phyloP scores from a whole-genome alignment of 139 green algal species.

The Edaphochlamys debaryana region DNA sequence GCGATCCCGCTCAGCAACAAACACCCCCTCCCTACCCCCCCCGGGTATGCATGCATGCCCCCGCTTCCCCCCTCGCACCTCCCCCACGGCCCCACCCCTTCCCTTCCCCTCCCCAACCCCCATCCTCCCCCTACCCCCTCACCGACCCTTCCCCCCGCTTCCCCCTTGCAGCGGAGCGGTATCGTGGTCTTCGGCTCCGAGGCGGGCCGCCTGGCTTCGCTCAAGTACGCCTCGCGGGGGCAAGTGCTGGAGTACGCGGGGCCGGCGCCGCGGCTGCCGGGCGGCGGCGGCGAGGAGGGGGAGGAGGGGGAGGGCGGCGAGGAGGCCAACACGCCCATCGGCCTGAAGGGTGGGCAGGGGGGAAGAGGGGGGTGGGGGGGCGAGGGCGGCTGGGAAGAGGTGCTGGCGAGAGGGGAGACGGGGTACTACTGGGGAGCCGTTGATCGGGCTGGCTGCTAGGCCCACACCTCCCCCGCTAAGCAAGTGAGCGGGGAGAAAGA shows the following conservation, averaged over 20 bases:
- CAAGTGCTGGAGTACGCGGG: conserved; percentile 29
- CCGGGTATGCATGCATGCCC: too few species aligned
- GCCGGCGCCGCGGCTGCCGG: neutral
- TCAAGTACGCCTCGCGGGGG: conserved; percentile 3
- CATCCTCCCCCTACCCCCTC: too few species aligned
- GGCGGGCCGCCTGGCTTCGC: neutral
- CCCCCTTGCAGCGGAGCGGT: conserved; percentile 49
- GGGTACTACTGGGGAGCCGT: too few species aligned
- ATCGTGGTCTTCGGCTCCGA: conserved; percentile 64
- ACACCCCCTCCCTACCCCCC: too few species aligned
- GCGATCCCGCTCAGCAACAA: too few species aligned
- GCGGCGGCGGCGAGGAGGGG: neutral
- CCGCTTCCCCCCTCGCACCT: too few species aligned
- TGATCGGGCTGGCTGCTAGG: too few species aligned
- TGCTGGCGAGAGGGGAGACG: too few species aligned
- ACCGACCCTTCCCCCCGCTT: neutral
- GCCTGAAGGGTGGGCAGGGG: conserved; percentile 74
- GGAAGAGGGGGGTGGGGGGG: neutral
- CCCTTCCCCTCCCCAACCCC: too few species aligned
- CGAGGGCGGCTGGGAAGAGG: neutral
- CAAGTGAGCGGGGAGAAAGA: too few species aligned
- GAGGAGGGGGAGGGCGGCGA: conserved; percentile 31
- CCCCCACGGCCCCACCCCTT: too few species aligned
- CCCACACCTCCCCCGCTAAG: too few species aligned
- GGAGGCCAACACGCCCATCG: conserved; percentile 38